Evolutionary conservation across 495 filamentous ascomycete genomes (phyloP).

Genomic region (Aspergillus baeticus): DNA sequence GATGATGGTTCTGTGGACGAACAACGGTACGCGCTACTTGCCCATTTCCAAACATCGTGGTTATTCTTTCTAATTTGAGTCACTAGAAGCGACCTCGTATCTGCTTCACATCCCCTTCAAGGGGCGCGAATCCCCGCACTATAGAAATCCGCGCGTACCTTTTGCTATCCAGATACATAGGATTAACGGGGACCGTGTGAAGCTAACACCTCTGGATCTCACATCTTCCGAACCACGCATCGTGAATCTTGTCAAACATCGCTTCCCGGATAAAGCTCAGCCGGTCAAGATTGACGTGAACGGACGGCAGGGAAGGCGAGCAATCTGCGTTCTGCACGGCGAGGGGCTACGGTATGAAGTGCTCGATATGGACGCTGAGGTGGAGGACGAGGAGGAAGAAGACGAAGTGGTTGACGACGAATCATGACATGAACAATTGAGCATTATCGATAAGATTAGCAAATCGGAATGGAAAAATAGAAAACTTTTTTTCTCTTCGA

Average conservation of each 20-base stretch:
- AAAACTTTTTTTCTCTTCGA: constrained; percentile 13
- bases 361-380: constrained; percentile 52
- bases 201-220: constrained; percentile 25
- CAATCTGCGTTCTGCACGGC: constrained; percentile 55
- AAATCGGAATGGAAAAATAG: not conserved
- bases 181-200: constrained; percentile 11
- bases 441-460: not conserved
- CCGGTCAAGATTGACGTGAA: constrained; percentile 53
- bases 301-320: constrained; percentile 51
- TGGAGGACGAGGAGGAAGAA: constrained; percentile 33
- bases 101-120: constrained; percentile 44
- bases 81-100: constrained; percentile 26
- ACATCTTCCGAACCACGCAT: constrained; percentile 15
- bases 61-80: not conserved
- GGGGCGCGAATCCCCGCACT: not conserved
- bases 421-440: constrained; percentile 2
- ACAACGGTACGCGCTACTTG: constrained; percentile 34
- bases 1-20: constrained; percentile 49
- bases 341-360: constrained; percentile 56
- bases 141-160: too few relatives aligned
- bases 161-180: constrained; percentile 18
- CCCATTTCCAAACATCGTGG: constrained; percentile 14
- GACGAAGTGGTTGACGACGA: constrained; percentile 18
- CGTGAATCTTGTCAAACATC: constrained; percentile 28
- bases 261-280: constrained; percentile 37